Conservation (phyloP, 768 basidiomycete species). For the Collybiopsis luxurians region DNA sequence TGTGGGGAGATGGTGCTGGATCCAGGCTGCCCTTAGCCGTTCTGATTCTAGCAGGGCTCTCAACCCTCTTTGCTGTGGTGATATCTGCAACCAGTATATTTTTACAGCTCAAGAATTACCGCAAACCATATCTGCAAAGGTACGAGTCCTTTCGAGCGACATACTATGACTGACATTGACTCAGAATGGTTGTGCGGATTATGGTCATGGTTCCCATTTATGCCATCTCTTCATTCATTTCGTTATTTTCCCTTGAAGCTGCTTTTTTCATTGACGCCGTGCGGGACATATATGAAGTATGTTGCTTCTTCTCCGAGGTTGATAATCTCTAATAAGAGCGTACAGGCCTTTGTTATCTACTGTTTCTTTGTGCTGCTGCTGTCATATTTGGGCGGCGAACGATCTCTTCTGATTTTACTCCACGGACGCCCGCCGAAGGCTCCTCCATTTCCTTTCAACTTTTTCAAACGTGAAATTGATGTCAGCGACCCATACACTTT, state of each 20-base stretch:
- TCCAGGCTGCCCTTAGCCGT: constrained; percentile 22
- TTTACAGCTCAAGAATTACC: constrained; percentile 83
- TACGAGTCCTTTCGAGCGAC: constrained; percentile 24
- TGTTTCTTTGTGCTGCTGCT: constrained; percentile 85
- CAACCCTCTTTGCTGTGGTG: constrained; percentile 65
- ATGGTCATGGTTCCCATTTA: constrained; percentile 98
- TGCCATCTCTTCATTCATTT: constrained; percentile 86
- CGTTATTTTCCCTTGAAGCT: constrained; percentile 89
- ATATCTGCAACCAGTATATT: constrained; percentile 75
- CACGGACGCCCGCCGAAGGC: constrained; percentile 89
- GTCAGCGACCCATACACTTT: constrained; percentile 94
- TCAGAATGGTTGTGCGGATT: constrained; percentile 88
- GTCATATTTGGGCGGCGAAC: constrained; percentile 88
- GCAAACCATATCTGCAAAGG: constrained; percentile 80
- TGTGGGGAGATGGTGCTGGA: constrained; percentile 7
- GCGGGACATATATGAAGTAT: constrained; percentile 93
- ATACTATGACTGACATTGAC: background rate
- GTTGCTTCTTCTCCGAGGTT: constrained; percentile 15
- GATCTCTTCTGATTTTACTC: constrained; percentile 86
- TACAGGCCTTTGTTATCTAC: constrained; percentile 90
- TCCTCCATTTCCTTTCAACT: constrained; percentile 80
- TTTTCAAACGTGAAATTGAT: constrained; percentile 87
- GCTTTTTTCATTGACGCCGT: constrained; percentile 96
- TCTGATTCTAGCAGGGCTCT: constrained; percentile 59
- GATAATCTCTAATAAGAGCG: background rate